Conservation (phyloP, 2,329 filamentous ascomycete genomes). For the Penicillium verrucosum region DNA sequence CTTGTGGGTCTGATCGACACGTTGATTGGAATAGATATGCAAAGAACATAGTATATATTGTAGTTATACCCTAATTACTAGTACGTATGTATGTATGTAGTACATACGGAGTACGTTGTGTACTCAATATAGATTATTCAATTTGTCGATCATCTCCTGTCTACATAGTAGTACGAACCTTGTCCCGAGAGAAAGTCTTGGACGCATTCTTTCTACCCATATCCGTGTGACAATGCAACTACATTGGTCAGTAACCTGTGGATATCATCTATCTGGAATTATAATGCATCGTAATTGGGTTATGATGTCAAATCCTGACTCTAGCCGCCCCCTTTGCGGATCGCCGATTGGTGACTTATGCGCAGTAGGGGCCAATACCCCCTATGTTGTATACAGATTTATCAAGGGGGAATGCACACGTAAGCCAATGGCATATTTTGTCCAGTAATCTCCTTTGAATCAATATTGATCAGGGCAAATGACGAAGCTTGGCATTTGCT, state of each 20-base stretch:
- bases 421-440: constrained; percentile 6
- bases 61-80: not conserved
- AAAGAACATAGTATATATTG: not conserved
- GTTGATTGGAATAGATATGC: constrained; percentile 15
- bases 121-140: constrained; percentile 13
- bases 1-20: constrained; percentile 18
- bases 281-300: constrained; percentile 6
- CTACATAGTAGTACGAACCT: constrained; percentile 15
- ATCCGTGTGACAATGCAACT: constrained; percentile 11
- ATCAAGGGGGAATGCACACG: constrained; percentile 9
- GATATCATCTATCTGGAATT: not conserved
- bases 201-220: constrained; percentile 17
- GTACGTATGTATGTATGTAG: not conserved
- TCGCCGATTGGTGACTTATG: not conserved
- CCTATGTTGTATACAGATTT: constrained; percentile 12
- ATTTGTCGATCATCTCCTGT: constrained; percentile 20
- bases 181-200: constrained; percentile 2
- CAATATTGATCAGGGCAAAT: not conserved
- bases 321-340: constrained; percentile 5
- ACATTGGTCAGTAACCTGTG: constrained; percentile 5
- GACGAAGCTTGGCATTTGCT: constrained; percentile 18
- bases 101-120: not conserved
- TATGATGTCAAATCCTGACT: not conserved
- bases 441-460: constrained; percentile 6
- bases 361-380: constrained; percentile 7